A percentile compares a stretch with the other conserved stretches of the same genome.
These are phyloP conservation scores for Gynandropsis gynandra DNA, from an alignment of 345 rosid species.

Conservation along the genomic window DNA sequence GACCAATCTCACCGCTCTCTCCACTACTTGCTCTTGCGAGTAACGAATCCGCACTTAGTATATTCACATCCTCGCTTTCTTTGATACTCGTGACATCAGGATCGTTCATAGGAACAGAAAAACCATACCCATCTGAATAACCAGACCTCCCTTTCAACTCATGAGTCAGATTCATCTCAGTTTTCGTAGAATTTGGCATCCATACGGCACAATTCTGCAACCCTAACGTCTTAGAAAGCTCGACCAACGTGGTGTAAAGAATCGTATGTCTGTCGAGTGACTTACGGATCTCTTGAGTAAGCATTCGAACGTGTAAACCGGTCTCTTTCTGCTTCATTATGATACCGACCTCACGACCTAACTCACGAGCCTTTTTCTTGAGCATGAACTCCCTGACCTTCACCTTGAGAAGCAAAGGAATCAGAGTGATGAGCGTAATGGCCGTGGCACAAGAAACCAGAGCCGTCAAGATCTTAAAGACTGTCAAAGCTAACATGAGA, in stretches of 20 bases:
- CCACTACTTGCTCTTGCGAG: conserved; percentile 62
- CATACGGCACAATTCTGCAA: conserved; percentile 91
- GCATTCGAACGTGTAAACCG: conserved; percentile 82
- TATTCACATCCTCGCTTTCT: conserved; percentile 51
- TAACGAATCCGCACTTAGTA: conserved; percentile 47
- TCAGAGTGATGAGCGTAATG: conserved; percentile 74
- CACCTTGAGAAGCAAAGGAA: conserved; percentile 88
- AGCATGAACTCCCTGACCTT: conserved; percentile 90
- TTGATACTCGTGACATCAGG: conserved; percentile 58
- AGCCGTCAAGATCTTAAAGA: conserved; percentile 89
- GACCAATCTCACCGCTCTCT: conserved; percentile 48
- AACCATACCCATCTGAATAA: conserved; percentile 26
- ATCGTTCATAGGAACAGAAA: conserved; percentile 50
- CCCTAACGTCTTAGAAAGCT: conserved; percentile 76
- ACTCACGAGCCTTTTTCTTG: conserved; percentile 84
- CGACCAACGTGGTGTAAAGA: conserved; percentile 79
- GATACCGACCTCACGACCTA: conserved; percentile 87
- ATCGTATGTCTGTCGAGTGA: conserved; percentile 81
- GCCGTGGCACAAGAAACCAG: conserved; percentile 95
- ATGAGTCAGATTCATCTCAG: conserved; percentile 68
- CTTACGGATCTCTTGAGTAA: conserved; percentile 90
- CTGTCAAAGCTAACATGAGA: conserved; percentile 80
- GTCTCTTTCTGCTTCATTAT: conserved; percentile 86
- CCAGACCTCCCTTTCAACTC: conserved; percentile 44
- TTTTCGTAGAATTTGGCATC: conserved; percentile 70